Evolutionary conservation across 169 alveolate genomes (phyloP), one percentile per base, ranked within the genome.

Genomic region (Plasmodium falciparum): DNA sequence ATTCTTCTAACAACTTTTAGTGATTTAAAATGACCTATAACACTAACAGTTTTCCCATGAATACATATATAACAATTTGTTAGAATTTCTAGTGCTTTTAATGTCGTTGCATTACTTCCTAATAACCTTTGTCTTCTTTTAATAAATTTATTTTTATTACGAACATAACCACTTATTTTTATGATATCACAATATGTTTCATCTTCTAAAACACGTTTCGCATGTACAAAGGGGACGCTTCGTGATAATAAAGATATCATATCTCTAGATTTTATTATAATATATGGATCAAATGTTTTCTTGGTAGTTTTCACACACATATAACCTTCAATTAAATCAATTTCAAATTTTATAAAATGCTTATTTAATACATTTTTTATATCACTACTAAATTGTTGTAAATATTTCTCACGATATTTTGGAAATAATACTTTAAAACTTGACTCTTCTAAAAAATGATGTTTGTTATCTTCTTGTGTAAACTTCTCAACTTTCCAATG

Each of bases 41-140:
- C 98, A 63, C 99, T 94, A 7, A 98, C 99, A n/a, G 99, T 99
- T 83, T 97, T 98, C 0, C 99, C 99, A 88, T 99, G 99, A 0
- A 98, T 99, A 71, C 98, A 96, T 22, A 99, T 97, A 90, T 98
- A 99, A 95, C 99, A 99, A 56, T 98, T 96, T n/a, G 99, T 98
- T 61, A 99, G 95, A 47, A 99, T 94, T 95, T 99, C 99, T 52
- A 99, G 89, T 2, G 99, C 99, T 94, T 99, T 99, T 63, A 99
- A 93, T 2, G 99, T 99, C 88, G 99, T 96, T 43, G 99, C 99
- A 88, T 98, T 98, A 17, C 99, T 99, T 20, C 99, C 99, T 49
- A 99, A 98, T 24, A 99, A 93, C 74, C 99, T 95, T 92, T 99
- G 99, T 88, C 99, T 96, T 69, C 99, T 96, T 94, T 98, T 98